Evolutionary conservation across 1,139 yeast species (phyloP).

Genomic region (Candida glucosophila): DNA sequence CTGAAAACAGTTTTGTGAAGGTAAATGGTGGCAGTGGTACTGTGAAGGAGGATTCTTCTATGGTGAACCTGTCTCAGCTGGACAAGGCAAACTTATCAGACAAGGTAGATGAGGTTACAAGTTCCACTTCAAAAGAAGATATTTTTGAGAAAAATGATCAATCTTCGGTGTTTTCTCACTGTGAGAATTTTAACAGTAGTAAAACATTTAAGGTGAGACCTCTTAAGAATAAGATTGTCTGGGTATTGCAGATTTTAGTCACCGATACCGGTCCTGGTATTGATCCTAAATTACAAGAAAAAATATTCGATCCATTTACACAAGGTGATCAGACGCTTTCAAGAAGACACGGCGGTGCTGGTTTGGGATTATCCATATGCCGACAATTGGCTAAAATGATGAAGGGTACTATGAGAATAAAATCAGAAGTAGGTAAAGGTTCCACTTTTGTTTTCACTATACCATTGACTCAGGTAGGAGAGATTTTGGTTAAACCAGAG

Average conservation of each 20-base stretch:
- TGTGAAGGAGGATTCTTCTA: not conserved
- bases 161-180: constrained; percentile 7
- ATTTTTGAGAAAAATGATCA: not conserved
- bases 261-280: constrained; percentile 93
- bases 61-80: too few species aligned
- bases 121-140: too few species aligned
- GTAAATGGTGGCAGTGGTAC: too few species aligned
- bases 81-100: not conserved
- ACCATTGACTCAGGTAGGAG: constrained; percentile 69
- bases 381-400: constrained; percentile 83
- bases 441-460: constrained; percentile 73
- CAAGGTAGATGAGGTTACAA: not conserved
- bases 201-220: constrained; percentile 28
- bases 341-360: constrained; percentile 91
- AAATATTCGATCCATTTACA: constrained; percentile 90
- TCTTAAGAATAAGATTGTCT: constrained; percentile 34
- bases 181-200: constrained; percentile 22
- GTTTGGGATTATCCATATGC: constrained; percentile 88
- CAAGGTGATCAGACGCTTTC: constrained; percentile 95
- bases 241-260: constrained; percentile 70
- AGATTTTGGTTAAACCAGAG: constrained; percentile 32
- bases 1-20: too few species aligned
- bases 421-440: constrained; percentile 67
- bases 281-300: constrained; percentile 66
- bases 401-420: constrained; percentile 71